Percentiles rank a stretch among this genome's conserved stretches.
Evolutionary conservation across 345 rosid species (phyloP).

Genomic region (Leavenworthia alabamica): DNA sequence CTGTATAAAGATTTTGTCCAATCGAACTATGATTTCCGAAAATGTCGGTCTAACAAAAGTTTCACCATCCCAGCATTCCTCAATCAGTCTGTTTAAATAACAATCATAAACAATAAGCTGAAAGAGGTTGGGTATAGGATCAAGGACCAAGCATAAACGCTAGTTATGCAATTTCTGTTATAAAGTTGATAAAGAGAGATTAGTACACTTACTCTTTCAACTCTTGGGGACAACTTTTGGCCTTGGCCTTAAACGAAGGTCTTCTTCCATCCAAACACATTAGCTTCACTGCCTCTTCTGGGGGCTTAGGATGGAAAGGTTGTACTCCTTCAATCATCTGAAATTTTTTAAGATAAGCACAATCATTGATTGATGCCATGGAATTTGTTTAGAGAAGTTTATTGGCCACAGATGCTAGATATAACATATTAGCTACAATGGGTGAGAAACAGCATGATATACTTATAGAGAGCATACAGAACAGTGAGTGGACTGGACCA

Average conservation of each 20-base stretch:
- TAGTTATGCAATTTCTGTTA: neutral
- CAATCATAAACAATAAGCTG: neutral
- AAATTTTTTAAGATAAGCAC: neutral
- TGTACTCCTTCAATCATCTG: slow-evolving; percentile 91
- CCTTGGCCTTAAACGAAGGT: slow-evolving; percentile 66
- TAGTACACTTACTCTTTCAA: slow-evolving; percentile 64
- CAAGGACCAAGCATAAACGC: neutral
- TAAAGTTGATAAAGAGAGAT: neutral
- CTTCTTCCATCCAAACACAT: slow-evolving; percentile 73
- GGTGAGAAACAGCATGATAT: slow-evolving; percentile 7
- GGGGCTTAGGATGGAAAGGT: slow-evolving; percentile 74
- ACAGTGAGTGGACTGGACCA: neutral
- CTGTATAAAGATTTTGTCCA: slow-evolving; percentile 52
- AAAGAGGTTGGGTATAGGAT: neutral
- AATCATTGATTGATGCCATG: neutral
- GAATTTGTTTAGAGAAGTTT: neutral
- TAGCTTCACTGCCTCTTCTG: slow-evolving; percentile 62
- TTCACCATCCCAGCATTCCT: slow-evolving; percentile 79
- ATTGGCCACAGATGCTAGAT: neutral
- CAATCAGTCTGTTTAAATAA: slow-evolving; percentile 56
- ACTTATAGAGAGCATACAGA: neutral
- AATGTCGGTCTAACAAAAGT: slow-evolving; percentile 71
- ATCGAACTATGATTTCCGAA: slow-evolving; percentile 76
- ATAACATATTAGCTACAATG: neutral
- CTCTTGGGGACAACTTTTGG: slow-evolving; percentile 68